Percentiles rank a stretch among this genome's conserved stretches.
Evolutionary conservation across 2,329 filamentous ascomycete genomes (phyloP).

Genomic region (Cladosporium sp.): DNA sequence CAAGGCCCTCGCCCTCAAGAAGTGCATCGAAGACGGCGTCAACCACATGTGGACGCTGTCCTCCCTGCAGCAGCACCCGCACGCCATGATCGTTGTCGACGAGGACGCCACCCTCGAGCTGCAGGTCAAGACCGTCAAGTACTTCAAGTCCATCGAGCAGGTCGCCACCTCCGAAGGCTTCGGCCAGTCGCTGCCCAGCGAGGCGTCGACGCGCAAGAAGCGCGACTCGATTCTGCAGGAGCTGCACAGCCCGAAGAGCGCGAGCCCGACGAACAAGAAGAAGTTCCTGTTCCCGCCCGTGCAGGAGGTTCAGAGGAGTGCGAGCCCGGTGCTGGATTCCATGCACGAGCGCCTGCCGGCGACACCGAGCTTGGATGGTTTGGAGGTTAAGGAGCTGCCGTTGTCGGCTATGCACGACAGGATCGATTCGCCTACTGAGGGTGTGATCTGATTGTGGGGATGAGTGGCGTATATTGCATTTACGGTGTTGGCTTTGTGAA

Average conservation of each 20-base stretch:
- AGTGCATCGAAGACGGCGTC: constrained; percentile 77
- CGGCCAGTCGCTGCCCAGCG: constrained; percentile 45
- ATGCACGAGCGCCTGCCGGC: constrained; percentile 38
- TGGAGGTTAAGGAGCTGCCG: constrained; percentile 37
- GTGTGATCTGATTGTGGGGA: neutral
- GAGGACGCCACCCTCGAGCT: constrained; percentile 64
- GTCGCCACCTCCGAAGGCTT: constrained; percentile 49
- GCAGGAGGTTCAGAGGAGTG: constrained; percentile 28
- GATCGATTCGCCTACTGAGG: constrained; percentile 21
- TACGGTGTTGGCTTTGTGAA: neutral
- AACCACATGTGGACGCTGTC: constrained; percentile 93
- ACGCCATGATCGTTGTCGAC: constrained; percentile 81
- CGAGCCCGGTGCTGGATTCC: constrained; percentile 40
- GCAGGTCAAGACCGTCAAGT: constrained; percentile 49
- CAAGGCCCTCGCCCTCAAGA: constrained; percentile 77
- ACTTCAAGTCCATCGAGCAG: constrained; percentile 54
- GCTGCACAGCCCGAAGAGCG: constrained; percentile 36
- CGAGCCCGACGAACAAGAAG: constrained; percentile 24
- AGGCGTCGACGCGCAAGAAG: constrained; percentile 36
- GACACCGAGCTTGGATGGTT: constrained; percentile 28
- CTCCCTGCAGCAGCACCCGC: constrained; percentile 75
- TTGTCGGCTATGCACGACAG: constrained; percentile 38
- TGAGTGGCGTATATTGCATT: neutral
- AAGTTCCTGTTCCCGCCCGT: constrained; percentile 29
- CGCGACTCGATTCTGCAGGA: constrained; percentile 40